Conservation (phyloP, 495 filamentous ascomycete species). For the Chaetomium fimeti region DNA sequence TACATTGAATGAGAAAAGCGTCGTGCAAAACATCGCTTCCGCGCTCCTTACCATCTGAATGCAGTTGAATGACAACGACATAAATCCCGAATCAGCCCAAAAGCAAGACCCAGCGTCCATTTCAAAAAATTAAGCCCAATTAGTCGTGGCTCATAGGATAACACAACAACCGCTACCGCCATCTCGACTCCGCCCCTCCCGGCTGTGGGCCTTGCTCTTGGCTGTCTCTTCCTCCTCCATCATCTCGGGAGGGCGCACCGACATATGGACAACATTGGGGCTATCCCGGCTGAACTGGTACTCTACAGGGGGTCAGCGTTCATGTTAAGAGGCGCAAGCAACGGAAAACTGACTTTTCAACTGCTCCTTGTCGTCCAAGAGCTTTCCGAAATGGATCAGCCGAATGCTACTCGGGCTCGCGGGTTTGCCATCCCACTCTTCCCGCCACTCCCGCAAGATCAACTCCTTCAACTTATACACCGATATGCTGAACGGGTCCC, state of each 20-base stretch:
- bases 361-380: conserved; percentile 81
- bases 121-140: background rate
- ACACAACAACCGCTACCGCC: conserved; percentile 75
- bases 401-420: conserved; percentile 80
- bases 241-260: conserved; percentile 81
- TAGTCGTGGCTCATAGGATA: conserved; percentile 54
- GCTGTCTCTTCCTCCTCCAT: conserved; percentile 78
- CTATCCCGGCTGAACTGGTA: conserved; percentile 69
- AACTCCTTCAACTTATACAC: conserved; percentile 90
- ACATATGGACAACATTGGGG: conserved; percentile 91
- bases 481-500: conserved; percentile 83
- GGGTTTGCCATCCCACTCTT: conserved; percentile 84
- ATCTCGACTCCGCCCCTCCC: conserved; percentile 61
- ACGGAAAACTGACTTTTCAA: conserved; percentile 49
- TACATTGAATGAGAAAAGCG: conserved; percentile 2
- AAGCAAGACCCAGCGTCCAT: background rate
- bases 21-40: conserved; percentile 7
- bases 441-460: conserved; percentile 85
- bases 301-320: conserved; percentile 50
- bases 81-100: background rate
- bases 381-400: conserved; percentile 82
- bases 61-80: conserved; percentile 4
- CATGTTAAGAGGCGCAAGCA: background rate
- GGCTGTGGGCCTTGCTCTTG: conserved; percentile 63
- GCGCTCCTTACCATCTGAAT: conserved; percentile 4